phyloP scores from a whole-genome alignment of 1,139 yeast genomes.

The Tardiomyces blankii region DNA sequence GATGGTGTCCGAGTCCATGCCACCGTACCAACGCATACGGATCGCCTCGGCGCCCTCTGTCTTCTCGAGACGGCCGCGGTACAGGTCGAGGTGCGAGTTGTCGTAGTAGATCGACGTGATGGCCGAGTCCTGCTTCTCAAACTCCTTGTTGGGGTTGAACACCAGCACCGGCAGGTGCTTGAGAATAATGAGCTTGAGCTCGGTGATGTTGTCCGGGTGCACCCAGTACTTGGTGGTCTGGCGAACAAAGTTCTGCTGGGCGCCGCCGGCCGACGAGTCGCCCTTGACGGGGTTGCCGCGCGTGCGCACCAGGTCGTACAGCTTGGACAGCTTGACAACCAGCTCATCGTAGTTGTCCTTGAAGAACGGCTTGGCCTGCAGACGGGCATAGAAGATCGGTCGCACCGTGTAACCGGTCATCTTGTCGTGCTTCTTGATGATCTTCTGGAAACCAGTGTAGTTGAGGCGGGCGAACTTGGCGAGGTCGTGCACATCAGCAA shows the following conservation, averaged over 20 bases:
- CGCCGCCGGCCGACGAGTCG: conserved; percentile 93
- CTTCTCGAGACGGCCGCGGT: conserved; percentile 87
- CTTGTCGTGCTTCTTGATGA: conserved; percentile 92
- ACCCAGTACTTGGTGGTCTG: conserved; percentile 99
- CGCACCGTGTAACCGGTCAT: conserved; percentile 71
- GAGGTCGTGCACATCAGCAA: conserved; percentile 94
- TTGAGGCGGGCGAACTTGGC: conserved; percentile 88
- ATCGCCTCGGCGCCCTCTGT: conserved; percentile 99
- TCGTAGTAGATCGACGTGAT: conserved; percentile 95
- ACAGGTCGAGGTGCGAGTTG: conserved; percentile 76
- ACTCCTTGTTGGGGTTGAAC: conserved; percentile 91
- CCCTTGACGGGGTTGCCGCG: conserved; percentile 92
- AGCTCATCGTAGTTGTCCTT: conserved; percentile 86
- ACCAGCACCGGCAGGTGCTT: conserved; percentile 95
- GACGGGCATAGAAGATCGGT: conserved; percentile 87
- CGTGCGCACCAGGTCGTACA: conserved; percentile 88
- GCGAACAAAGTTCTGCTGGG: conserved; percentile 94
- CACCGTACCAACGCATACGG: conserved; percentile 97
- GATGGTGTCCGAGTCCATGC: conserved; percentile 84
- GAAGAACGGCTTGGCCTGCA: conserved; percentile 88
- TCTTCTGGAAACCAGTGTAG: conserved; percentile 93
- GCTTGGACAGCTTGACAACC: conserved; percentile 78
- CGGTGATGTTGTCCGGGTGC: conserved; percentile 98
- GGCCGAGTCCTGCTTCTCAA: conserved; percentile 88
- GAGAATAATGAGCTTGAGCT: conserved; percentile 78